Conservation (phyloP, 768 basidiomycete genomes). For the Psilocybe cyanescens region DNA sequence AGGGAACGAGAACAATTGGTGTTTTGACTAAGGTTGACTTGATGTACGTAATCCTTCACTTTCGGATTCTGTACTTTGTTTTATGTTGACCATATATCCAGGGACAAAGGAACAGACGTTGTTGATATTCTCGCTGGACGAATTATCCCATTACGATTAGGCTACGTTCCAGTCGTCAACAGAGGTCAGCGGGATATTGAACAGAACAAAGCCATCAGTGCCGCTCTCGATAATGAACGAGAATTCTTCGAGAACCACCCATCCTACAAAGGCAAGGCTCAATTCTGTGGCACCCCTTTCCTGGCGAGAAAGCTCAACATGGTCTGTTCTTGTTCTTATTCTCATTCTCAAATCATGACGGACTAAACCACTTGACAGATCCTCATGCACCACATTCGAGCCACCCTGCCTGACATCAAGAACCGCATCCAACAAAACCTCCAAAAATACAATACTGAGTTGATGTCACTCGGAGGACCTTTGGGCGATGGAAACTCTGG, state of each 20-base stretch:
- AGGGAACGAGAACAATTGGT: slow-evolving; percentile 96
- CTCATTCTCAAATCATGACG: slow-evolving; percentile 2
- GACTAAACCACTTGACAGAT: slow-evolving; percentile 54
- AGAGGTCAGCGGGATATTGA: slow-evolving; percentile 98
- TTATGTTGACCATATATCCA: slow-evolving; percentile 34
- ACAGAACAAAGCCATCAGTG: slow-evolving; percentile 77
- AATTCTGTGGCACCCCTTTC: slow-evolving; percentile 98
- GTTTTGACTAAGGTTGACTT: slow-evolving; percentile 98
- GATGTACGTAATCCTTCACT: slow-evolving; percentile 64
- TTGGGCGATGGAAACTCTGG: slow-evolving; percentile 85
- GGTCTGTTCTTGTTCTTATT: slow-evolving; percentile 46
- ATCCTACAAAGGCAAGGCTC: slow-evolving; percentile 91
- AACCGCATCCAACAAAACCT: slow-evolving; percentile 90
- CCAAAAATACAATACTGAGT: slow-evolving; percentile 85
- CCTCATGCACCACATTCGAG: slow-evolving; percentile 98
- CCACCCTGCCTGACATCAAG: slow-evolving; percentile 99
- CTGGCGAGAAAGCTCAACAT: slow-evolving; percentile 94
- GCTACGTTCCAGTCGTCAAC: slow-evolving; percentile 99
- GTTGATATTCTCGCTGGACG: slow-evolving; percentile 98
- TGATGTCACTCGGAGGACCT: slow-evolving; percentile 83
- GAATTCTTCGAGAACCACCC: slow-evolving; percentile 94
- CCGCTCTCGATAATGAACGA: slow-evolving; percentile 88
- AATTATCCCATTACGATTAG: slow-evolving; percentile 93
- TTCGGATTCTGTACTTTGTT: background rate
- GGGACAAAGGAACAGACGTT: slow-evolving; percentile 97